These are phyloP conservation scores for Trichoderma sp. DNA, from an alignment of 2,329 filamentous ascomycete genomes.

Conservation along the genomic window DNA sequence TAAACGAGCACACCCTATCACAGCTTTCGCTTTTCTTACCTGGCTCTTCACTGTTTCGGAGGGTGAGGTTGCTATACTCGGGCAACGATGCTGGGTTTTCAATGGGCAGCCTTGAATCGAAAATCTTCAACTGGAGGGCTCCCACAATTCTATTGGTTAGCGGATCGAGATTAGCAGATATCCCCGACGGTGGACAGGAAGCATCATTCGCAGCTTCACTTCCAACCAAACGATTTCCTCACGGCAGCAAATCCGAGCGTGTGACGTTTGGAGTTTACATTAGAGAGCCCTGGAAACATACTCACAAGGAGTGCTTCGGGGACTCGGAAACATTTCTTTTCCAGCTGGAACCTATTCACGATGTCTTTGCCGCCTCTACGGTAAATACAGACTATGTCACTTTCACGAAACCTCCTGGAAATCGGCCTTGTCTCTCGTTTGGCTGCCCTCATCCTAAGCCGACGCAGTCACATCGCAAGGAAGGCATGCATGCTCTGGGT, in stretches of 20 bases:
- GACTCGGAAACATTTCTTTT: slow-evolving; percentile 63
- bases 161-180: slow-evolving; percentile 56
- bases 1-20: slow-evolving; percentile 61
- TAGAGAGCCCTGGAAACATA: slow-evolving; percentile 65
- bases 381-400: slow-evolving; percentile 66
- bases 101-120: slow-evolving; percentile 72
- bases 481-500: slow-evolving; percentile 52
- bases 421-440: slow-evolving; percentile 61
- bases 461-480: slow-evolving; percentile 44
- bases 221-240: slow-evolving; percentile 58
- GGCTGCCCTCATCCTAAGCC: slow-evolving; percentile 56
- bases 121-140: slow-evolving; percentile 73
- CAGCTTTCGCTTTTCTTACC: slow-evolving; percentile 73
- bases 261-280: slow-evolving; percentile 68
- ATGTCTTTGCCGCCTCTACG: slow-evolving; percentile 64
- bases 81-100: slow-evolving; percentile 71
- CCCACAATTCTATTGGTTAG: slow-evolving; percentile 70
- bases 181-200: slow-evolving; percentile 50
- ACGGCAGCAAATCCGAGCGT: slow-evolving; percentile 47
- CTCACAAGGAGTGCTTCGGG: slow-evolving; percentile 66
- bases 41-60: slow-evolving; percentile 60
- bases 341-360: slow-evolving; percentile 68
- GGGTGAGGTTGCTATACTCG: slow-evolving; percentile 65
- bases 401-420: slow-evolving; percentile 61
- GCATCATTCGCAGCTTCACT: slow-evolving; percentile 58